Conservation (phyloP, 1,284 basidiomycete species). For the Pterulicium gracile region DNA sequence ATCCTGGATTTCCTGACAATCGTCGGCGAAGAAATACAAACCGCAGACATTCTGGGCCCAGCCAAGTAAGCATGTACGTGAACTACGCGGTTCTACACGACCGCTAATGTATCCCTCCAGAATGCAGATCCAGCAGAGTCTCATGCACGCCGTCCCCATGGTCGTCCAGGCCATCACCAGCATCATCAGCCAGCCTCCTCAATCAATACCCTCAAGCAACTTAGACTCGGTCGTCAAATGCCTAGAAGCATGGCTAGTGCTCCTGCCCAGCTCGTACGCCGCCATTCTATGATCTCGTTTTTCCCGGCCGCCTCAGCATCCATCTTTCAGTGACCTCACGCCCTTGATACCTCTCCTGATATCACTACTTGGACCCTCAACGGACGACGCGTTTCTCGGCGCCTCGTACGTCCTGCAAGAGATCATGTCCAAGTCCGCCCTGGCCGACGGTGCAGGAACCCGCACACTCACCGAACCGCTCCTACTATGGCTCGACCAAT, state of each 20-base stretch:
- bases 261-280: conserved; percentile 56
- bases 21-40: conserved; percentile 69
- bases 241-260: conserved; percentile 71
- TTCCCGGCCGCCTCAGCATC: conserved; percentile 5
- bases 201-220: conserved; percentile 26
- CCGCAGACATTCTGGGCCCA: conserved; percentile 63
- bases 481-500: conserved; percentile 57
- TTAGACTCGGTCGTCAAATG: conserved; percentile 66
- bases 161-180: conserved; percentile 58
- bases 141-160: conserved; percentile 54
- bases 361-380: conserved; percentile 40
- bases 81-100: conserved; percentile 8
- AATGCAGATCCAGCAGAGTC: conserved; percentile 48
- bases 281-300: neutral
- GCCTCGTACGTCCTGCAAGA: conserved; percentile 70
- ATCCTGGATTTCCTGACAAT: conserved; percentile 77
- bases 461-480: conserved; percentile 74
- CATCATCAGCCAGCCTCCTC: conserved; percentile 30
- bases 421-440: conserved; percentile 61
- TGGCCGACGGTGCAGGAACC: conserved; percentile 61
- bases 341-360: conserved; percentile 54
- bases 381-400: conserved; percentile 38
- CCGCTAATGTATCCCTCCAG: conserved; percentile 21
- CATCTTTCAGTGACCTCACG: conserved; percentile 40
- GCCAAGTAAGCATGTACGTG: conserved; percentile 48